phyloP scores from a whole-genome alignment of 2,329 filamentous ascomycete genomes.

The Pseudogymnoascus sp. region DNA sequence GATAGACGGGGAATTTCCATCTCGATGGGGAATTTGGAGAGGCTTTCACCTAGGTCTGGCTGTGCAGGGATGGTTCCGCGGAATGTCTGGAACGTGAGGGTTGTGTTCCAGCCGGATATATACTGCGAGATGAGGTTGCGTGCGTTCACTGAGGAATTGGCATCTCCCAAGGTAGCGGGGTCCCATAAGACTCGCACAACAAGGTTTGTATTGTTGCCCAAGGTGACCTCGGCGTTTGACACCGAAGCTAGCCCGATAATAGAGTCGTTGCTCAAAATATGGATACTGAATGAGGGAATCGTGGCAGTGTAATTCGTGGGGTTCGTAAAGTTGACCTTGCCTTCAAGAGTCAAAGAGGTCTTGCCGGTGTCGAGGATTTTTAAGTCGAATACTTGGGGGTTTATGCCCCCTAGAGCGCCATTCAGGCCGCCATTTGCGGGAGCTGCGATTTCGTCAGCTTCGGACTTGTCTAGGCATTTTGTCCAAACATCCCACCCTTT shows the following conservation, averaged over 20 bases:
- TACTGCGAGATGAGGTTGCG: slow-evolving; percentile 75
- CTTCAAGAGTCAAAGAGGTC: slow-evolving; percentile 63
- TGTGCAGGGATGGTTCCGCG: slow-evolving; percentile 64
- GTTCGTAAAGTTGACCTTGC: slow-evolving; percentile 77
- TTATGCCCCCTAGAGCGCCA: slow-evolving; percentile 37
- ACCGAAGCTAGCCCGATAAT: slow-evolving; percentile 68
- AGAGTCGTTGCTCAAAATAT: slow-evolving; percentile 66
- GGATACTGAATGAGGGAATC: slow-evolving; percentile 73
- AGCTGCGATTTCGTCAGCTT: slow-evolving; percentile 41
- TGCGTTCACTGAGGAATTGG: slow-evolving; percentile 54
- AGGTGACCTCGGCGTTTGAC: slow-evolving; percentile 52
- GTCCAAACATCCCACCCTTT: slow-evolving; percentile 67
- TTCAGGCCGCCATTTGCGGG: slow-evolving; percentile 41
- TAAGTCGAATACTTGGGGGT: slow-evolving; percentile 63
- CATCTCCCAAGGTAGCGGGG: slow-evolving; percentile 55
- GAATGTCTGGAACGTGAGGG: slow-evolving; percentile 66
- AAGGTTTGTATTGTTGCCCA: slow-evolving; percentile 66
- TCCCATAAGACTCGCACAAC: slow-evolving; percentile 66
- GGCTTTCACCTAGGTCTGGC: slow-evolving; percentile 62
- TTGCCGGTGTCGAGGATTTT: slow-evolving; percentile 65
- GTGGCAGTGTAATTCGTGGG: slow-evolving; percentile 77
- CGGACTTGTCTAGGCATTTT: slow-evolving; percentile 21
- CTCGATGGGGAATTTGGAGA: slow-evolving; percentile 65
- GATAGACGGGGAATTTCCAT: slow-evolving; percentile 63
- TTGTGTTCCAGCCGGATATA: slow-evolving; percentile 80